Evolutionary conservation across 176 grass and related monocot genomes (phyloP), one percentile per base, ranked within the genome.

Genomic region (Olyra latifolia): DNA sequence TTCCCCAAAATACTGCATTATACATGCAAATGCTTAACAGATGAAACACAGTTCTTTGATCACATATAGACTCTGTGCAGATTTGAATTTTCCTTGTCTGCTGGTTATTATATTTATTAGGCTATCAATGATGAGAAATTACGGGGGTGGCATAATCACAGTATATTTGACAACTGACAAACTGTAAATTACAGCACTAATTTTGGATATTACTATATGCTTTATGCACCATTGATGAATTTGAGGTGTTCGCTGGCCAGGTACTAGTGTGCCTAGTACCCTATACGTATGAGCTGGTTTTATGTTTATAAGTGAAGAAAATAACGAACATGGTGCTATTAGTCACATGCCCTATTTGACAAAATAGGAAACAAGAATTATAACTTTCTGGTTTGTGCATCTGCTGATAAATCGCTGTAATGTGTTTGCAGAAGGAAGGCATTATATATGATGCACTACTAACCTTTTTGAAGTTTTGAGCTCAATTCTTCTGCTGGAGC

Each of bases 401-500:
- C 3, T 40, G n/a, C 42, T 48, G 30, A 17, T 50, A 22, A 65
- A 44, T 53, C 22, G 12, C 10, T 44, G 12, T 12, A 5, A 19
- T 40, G 11, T 60, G 12, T 64, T 47, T 11, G 1, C 32, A 22
- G 17, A 78, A 58, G 12, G 27, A 78, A 58, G 12, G 27, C 24
- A 35, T n/a, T 59, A 61, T 32, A 60, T 44, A 76, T 76, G 39
- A 28, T 35, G 32, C 4, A 35, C 4, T 27, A 58, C 17, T 19
- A 47, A 25, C 19, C 14, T 17, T 69, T 55, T 60, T 65, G 1
- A 56, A 13, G 4, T 6, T 59, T 61, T 27, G 29, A 27, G 63
- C 25, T 69, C 52, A 68, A 17, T 69, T 63, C 3, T 40, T 80
- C 71, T 38, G 38, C n/a, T 40, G 55, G 23, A 80, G 45, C 58